Conservation (phyloP, 1,284 basidiomycete species). For the Apiotrichum gracile region DNA sequence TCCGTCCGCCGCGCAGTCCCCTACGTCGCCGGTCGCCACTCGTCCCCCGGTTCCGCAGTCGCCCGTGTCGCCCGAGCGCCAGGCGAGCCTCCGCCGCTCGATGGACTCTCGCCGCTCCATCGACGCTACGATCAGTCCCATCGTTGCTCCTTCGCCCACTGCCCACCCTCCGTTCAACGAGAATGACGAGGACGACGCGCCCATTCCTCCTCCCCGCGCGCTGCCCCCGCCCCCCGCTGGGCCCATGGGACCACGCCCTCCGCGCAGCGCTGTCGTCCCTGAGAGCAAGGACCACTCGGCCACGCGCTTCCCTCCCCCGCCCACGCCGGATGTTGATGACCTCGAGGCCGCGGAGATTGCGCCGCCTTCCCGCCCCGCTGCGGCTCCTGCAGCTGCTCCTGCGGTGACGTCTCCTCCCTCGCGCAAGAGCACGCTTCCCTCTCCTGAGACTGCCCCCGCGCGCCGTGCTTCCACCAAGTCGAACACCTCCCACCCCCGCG, state of each 20-base stretch:
- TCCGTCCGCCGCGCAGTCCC: no score
- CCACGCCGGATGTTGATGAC: slow-evolving; percentile 8
- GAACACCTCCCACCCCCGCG: background rate
- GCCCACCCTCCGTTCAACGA: background rate
- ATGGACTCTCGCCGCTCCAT: no score
- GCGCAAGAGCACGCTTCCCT: slow-evolving; percentile 11
- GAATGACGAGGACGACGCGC: slow-evolving; percentile 1
- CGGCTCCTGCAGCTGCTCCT: background rate
- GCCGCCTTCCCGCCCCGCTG: slow-evolving; percentile 9
- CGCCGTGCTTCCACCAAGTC: background rate
- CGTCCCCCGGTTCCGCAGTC: background rate
- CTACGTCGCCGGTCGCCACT: no score
- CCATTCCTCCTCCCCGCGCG: no score
- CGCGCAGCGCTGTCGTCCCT: background rate
- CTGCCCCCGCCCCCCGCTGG: no score
- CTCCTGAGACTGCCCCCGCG: slow-evolving; percentile 8
- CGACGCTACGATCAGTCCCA: no score
- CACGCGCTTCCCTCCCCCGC: slow-evolving; percentile 14
- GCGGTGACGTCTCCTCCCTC: background rate
- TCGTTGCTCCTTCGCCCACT: no score
- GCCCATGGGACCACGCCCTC: no score
- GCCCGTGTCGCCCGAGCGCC: background rate
- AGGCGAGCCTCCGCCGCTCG: no score
- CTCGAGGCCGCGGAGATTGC: slow-evolving; percentile 11
- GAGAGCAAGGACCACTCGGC: background rate